Conservation (phyloP, 345 rosid genomes). For the Nasturtium officinale region DNA sequence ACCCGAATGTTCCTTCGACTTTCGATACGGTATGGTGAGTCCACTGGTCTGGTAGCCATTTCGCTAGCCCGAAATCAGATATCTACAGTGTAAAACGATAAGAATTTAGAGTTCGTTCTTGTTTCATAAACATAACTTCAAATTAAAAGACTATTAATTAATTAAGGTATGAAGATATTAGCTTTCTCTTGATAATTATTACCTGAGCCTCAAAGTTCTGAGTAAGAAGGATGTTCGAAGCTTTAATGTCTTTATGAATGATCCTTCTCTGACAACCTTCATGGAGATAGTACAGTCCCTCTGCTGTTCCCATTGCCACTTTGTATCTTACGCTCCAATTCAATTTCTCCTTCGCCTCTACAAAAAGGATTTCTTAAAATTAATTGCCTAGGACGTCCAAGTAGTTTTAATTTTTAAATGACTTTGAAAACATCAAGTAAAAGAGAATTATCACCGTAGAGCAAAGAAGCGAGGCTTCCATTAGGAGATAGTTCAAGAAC, state of each 20-base stretch:
- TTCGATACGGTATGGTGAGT: constrained; percentile 79
- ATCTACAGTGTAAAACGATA: constrained; percentile 52
- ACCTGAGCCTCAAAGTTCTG: constrained; percentile 90
- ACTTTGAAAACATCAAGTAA: not conserved
- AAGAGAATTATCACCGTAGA: constrained; percentile 58
- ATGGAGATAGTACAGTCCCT: constrained; percentile 80
- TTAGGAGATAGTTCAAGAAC: constrained; percentile 84
- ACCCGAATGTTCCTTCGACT: constrained; percentile 98
- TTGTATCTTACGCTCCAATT: constrained; percentile 69
- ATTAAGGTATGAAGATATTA: not conserved
- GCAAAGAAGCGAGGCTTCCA: constrained; percentile 83
- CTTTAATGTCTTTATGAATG: constrained; percentile 93
- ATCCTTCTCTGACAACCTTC: constrained; percentile 92
- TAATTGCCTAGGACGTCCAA: not conserved
- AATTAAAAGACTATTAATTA: not conserved
- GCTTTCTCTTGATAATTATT: not conserved
- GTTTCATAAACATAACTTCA: not conserved
- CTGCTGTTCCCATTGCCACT: constrained; percentile 79
- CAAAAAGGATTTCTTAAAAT: too few species aligned
- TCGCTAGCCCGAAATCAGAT: constrained; percentile 96
- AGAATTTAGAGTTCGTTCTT: not conserved
- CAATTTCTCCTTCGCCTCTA: constrained; percentile 67
- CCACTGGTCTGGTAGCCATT: constrained; percentile 95
- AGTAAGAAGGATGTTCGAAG: constrained; percentile 81
- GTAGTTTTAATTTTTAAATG: not conserved